A percentile compares a stretch with the other conserved stretches of the same genome.
Evolutionary conservation across 2,329 filamentous ascomycete genomes (phyloP).

Genomic region (Aspergillus ochraceoroseus): DNA sequence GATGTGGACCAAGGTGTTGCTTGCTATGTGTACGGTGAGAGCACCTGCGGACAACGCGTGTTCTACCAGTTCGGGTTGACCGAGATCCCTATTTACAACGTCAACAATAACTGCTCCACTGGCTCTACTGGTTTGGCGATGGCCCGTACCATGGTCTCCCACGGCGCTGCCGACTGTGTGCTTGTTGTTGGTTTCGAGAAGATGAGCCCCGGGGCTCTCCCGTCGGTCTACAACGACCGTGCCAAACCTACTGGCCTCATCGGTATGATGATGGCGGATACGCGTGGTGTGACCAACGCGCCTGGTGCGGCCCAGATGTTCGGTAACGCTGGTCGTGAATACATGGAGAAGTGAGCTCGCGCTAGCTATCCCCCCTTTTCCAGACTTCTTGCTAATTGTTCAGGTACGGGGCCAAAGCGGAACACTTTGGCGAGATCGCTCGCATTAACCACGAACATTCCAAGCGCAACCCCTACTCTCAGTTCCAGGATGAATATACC

Average conservation of each 20-base stretch:
- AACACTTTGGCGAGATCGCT: slow-evolving; percentile 93
- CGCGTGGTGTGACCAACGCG: slow-evolving; percentile 72
- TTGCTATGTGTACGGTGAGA: slow-evolving; percentile 98
- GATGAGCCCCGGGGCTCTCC: slow-evolving; percentile 88
- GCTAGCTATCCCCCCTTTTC: too few species aligned
- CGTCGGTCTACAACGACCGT: slow-evolving; percentile 78
- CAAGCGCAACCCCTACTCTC: slow-evolving; percentile 91
- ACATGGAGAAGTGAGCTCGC: slow-evolving; percentile 74
- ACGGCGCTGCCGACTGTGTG: slow-evolving; percentile 80
- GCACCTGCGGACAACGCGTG: slow-evolving; percentile 88
- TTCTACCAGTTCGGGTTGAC: slow-evolving; percentile 99
- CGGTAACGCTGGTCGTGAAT: slow-evolving; percentile 87
- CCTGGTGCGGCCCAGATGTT: slow-evolving; percentile 90
- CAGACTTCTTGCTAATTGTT: background rate
- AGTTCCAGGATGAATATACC: slow-evolving; percentile 90
- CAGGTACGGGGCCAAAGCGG: slow-evolving; percentile 72
- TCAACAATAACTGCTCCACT: slow-evolving; percentile 98
- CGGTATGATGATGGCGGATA: slow-evolving; percentile 73
- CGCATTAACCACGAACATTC: slow-evolving; percentile 91
- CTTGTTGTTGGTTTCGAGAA: slow-evolving; percentile 95
- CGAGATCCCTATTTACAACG: slow-evolving; percentile 91
- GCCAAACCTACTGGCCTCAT: slow-evolving; percentile 71
- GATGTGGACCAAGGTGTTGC: slow-evolving; percentile 91
- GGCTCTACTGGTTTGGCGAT: slow-evolving; percentile 87
- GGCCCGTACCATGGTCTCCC: slow-evolving; percentile 70